phyloP scores from a whole-genome alignment of 129 eudicot species.

The Arctium lappa region DNA sequence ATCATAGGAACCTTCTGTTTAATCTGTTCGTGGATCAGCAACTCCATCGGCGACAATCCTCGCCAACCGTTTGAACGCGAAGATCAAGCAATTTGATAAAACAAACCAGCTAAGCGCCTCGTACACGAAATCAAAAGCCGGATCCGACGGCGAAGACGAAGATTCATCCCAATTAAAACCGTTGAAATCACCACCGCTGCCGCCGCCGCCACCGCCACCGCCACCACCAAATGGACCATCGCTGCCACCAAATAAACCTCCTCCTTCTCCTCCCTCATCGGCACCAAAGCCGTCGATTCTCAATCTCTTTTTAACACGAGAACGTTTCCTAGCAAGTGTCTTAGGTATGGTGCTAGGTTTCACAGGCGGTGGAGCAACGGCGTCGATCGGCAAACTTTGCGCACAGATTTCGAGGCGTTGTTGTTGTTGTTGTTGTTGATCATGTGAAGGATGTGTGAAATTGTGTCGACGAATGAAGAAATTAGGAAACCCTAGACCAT shows the following conservation, averaged over 20 bases:
- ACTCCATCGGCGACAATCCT: constrained; percentile 28
- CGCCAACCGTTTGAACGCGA: constrained; percentile 38
- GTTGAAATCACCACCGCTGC: constrained; percentile 24
- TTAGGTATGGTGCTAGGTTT: constrained; percentile 30
- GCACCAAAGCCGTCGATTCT: constrained; percentile 10
- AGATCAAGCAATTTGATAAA: constrained; percentile 36
- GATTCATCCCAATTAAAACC: constrained; percentile 37
- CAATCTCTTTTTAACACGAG: constrained; percentile 23
- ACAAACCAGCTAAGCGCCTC: constrained; percentile 41
- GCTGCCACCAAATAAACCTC: constrained; percentile 31
- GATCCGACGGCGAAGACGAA: constrained; percentile 34
- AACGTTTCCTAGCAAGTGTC: constrained; percentile 14
- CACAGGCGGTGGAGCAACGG: constrained; percentile 41
- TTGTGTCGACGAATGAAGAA: constrained; percentile 19
- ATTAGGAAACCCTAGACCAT: constrained; percentile 13
- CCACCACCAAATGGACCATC: constrained; percentile 22
- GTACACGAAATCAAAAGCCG: constrained; percentile 44
- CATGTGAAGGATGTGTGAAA: constrained; percentile 12
- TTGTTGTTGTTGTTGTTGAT: constrained; percentile 10
- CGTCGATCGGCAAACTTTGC: constrained; percentile 24
- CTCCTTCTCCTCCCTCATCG: constrained; percentile 19
- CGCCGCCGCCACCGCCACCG: not conserved
- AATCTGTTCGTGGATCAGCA: constrained; percentile 18
- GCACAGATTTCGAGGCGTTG: constrained; percentile 20
- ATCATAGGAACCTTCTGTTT: constrained; percentile 27